phyloP scores from a whole-genome alignment of 768 basidiomycete species.

The Termitomyces sp. region DNA sequence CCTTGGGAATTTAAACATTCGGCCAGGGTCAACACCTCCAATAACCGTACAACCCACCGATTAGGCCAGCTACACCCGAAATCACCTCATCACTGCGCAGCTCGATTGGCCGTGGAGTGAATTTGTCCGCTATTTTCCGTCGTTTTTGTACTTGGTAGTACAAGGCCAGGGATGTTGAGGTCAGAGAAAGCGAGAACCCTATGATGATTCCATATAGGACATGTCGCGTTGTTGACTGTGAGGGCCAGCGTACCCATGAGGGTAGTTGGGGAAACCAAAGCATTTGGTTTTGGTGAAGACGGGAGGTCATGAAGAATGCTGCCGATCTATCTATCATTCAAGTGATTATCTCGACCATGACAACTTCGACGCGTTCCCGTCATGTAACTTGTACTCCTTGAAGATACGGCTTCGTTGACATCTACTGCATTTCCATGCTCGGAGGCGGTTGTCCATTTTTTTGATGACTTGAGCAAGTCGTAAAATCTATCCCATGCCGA shows the following conservation, averaged over 20 bases:
- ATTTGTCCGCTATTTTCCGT: conserved; percentile 32
- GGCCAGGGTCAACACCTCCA: background rate
- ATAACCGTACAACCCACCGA: conserved; percentile 51
- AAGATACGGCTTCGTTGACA: background rate
- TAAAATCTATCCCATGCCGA: background rate
- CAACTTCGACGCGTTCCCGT: too few species aligned
- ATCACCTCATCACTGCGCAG: conserved; percentile 76
- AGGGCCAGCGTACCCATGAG: conserved; percentile 34
- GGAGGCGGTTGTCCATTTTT: background rate
- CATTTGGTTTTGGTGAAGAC: conserved; percentile 13
- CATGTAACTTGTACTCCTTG: background rate
- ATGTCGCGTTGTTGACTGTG: conserved; percentile 31
- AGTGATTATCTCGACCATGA: background rate
- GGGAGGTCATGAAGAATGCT: conserved; percentile 13
- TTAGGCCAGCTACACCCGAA: conserved; percentile 76
- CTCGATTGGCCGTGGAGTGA: conserved; percentile 59
- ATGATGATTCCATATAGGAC: conserved; percentile 50
- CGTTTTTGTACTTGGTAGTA: conserved; percentile 51
- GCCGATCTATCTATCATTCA: conserved; percentile 7
- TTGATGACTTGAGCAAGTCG: background rate
- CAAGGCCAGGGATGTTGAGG: conserved; percentile 60
- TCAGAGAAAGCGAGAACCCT: conserved; percentile 74
- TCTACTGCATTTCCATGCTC: background rate
- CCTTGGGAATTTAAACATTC: conserved; percentile 41
- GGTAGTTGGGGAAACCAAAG: conserved; percentile 22